phyloP scores from a whole-genome alignment of 2,329 filamentous ascomycete genomes.

The Exophiala sp. region DNA sequence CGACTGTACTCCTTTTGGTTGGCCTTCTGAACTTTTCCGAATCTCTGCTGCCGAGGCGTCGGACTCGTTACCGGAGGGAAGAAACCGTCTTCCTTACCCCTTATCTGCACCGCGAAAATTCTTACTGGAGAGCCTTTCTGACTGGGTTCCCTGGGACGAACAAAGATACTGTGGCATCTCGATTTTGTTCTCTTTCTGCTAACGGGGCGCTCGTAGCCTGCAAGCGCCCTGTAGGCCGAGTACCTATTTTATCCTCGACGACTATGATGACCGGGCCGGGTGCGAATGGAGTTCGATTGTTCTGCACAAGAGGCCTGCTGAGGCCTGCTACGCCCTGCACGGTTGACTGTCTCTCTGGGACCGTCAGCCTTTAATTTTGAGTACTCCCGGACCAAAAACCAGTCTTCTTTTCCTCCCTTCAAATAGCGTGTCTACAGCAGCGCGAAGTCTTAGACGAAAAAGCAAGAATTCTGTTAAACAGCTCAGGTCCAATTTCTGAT shows the following conservation, averaged over 20 bases:
- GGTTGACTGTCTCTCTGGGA: not conserved
- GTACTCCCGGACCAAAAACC: not conserved
- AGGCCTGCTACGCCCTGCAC: not conserved
- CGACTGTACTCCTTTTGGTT: not conserved
- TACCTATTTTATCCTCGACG: constrained; percentile 9
- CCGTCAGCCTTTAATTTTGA: not conserved
- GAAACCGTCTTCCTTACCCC: not conserved
- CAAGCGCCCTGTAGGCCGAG: not conserved
- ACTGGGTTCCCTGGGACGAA: not conserved
- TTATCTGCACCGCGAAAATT: constrained; percentile 3
- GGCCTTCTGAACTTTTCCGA: not conserved
- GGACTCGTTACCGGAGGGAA: not conserved
- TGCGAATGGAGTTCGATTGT: constrained; percentile 14
- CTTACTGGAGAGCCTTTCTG: not conserved
- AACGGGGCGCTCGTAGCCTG: not conserved
- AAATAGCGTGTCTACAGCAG: constrained; percentile 16
- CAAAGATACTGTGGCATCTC: not conserved
- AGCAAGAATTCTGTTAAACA: not conserved
- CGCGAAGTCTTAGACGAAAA: constrained; percentile 7
- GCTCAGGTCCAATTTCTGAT: not conserved
- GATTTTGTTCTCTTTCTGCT: not conserved
- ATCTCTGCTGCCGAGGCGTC: constrained; percentile 7
- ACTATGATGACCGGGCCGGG: constrained; percentile 15
- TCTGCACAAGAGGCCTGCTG: not conserved
- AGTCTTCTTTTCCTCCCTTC: not conserved